These are phyloP conservation scores for Calonectria pseudoturangicola DNA, from an alignment of 2,329 filamentous ascomycete genomes.

Conservation along the genomic window DNA sequence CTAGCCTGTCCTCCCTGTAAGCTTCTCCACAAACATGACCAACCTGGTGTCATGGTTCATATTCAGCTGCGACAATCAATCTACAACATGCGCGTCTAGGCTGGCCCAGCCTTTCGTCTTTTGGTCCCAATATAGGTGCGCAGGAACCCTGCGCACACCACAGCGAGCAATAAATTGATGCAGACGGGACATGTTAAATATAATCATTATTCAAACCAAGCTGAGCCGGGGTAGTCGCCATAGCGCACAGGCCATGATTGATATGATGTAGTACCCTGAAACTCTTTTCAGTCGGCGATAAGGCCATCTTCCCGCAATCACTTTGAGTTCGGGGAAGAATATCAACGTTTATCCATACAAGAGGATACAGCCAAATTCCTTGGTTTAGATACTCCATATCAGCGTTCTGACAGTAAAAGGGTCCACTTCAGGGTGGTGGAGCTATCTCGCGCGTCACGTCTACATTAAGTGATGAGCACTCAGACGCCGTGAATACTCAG, in stretches of 20 bases:
- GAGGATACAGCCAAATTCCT: constrained; percentile 44
- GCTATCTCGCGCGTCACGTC: constrained; percentile 42
- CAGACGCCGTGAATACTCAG: constrained; percentile 15
- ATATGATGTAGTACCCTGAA: constrained; percentile 40
- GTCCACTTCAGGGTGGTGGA: constrained; percentile 37
- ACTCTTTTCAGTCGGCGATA: constrained; percentile 45
- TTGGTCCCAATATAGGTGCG: not conserved
- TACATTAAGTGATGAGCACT: constrained; percentile 33
- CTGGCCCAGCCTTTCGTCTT: constrained; percentile 11
- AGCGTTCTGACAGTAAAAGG: constrained; percentile 38
- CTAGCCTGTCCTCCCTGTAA: constrained; percentile 46
- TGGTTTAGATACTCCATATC: constrained; percentile 43
- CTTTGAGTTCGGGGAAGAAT: constrained; percentile 50
- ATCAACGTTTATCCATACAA: constrained; percentile 27
- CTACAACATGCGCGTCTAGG: constrained; percentile 10
- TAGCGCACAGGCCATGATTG: constrained; percentile 48
- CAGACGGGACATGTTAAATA: not conserved
- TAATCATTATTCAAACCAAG: constrained; percentile 25
- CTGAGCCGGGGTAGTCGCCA: constrained; percentile 44
- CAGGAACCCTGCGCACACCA: not conserved
- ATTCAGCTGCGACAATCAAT: constrained; percentile 20
- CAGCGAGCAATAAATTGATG: not conserved
- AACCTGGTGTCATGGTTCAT: constrained; percentile 37
- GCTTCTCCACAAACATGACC: constrained; percentile 47
- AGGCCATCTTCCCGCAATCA: constrained; percentile 42